phyloP scores from a whole-genome alignment of 768 basidiomycete species.

The Leccinellum luteum region DNA sequence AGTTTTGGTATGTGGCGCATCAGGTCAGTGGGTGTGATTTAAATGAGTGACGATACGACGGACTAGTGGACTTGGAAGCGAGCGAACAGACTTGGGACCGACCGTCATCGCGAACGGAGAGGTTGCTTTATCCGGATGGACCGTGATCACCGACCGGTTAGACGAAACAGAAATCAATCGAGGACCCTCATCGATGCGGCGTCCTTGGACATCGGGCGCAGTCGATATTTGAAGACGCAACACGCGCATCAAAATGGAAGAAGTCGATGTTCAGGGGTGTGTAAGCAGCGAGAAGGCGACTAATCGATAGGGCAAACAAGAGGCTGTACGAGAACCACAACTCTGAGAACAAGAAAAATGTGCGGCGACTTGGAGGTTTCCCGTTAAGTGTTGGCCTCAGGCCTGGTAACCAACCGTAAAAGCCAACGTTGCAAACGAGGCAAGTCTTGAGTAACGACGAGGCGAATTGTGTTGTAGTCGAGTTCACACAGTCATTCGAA shows the following conservation, averaged over 20 bases:
- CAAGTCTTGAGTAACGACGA: constrained; percentile 12
- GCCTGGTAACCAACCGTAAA: background rate
- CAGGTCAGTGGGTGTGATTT: constrained; percentile 10
- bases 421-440: background rate
- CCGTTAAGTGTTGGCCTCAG: constrained; percentile 11
- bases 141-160: constrained; percentile 2
- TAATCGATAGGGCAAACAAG: constrained; percentile 18
- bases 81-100: constrained; percentile 1
- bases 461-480: background rate
- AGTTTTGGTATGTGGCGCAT: constrained; percentile 5
- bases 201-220: constrained; percentile 28
- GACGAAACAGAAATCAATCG: constrained; percentile 8
- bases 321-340: constrained; percentile 22
- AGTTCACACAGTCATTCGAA: constrained; percentile 27
- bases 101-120: constrained; percentile 4
- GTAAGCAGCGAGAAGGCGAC: constrained; percentile 15
- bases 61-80: constrained; percentile 7
- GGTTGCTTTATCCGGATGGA: constrained; percentile 11
- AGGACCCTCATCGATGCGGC: constrained; percentile 14
- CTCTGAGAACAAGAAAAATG: constrained; percentile 1
- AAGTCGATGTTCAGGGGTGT: constrained; percentile 25
- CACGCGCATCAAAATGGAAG: constrained; percentile 40
- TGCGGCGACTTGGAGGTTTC: constrained; percentile 19
- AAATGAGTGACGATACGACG: constrained; percentile 1
- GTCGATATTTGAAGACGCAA: constrained; percentile 30